phyloP scores from a whole-genome alignment of 441 rosid genomes.

The Iberis amara region DNA sequence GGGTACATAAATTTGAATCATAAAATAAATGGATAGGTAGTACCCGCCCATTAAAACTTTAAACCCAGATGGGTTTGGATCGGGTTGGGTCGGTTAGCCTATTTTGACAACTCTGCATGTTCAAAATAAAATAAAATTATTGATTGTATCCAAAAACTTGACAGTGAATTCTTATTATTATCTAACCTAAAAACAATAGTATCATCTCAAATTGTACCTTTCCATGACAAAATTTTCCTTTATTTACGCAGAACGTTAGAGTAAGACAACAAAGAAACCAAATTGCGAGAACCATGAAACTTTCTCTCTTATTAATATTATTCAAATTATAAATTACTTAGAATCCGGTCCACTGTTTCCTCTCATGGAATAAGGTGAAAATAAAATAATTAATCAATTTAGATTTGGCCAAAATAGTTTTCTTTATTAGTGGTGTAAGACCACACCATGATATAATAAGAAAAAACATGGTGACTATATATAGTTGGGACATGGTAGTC shows the following conservation, averaged over 20 bases:
- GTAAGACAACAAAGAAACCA: conserved; percentile 26
- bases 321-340: conserved; percentile 9
- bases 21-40: no score
- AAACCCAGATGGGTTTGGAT: no score
- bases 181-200: no score
- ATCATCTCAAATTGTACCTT: no score
- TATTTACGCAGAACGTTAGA: conserved; percentile 5
- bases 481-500: conserved; percentile 29
- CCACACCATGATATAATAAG: conserved; percentile 22
- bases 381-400: background rate
- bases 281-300: conserved; percentile 16
- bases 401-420: conserved; percentile 16
- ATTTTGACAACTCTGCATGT: no score
- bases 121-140: no score
- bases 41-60: no score
- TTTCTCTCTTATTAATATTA: background rate
- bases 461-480: conserved; percentile 16
- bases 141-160: no score
- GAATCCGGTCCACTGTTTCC: conserved; percentile 28
- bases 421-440: conserved; percentile 26
- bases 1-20: no score
- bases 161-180: no score
- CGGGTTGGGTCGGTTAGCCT: no score
- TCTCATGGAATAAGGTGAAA: conserved; percentile 14
- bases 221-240: conserved; percentile 9